These are phyloP conservation scores for Pseudisothecium myosuroides DNA, from an alignment of 225 moss, liverwort and hornwort species.

Conservation along the genomic window DNA sequence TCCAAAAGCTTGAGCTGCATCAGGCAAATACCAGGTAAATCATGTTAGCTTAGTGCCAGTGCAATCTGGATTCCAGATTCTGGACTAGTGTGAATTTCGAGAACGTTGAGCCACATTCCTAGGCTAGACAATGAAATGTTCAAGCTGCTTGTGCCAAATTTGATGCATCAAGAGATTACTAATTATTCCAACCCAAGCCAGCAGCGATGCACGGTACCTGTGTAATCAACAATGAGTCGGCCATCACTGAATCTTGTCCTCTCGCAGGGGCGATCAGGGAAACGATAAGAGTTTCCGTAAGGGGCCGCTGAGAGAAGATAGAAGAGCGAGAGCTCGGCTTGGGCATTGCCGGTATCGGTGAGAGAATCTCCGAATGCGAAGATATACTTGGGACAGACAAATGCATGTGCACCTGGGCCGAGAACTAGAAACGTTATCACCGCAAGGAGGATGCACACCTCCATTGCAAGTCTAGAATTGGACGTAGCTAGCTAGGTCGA, in stretches of 20 bases:
- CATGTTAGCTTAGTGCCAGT: neutral
- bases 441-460: neutral
- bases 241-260: slow-evolving; percentile 25
- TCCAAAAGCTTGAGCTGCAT: slow-evolving; percentile 29
- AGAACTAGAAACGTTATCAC: neutral
- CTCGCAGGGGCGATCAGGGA: slow-evolving; percentile 21
- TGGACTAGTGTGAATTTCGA: neutral
- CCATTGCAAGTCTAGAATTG: neutral
- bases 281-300: slow-evolving; percentile 11
- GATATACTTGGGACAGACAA: slow-evolving; percentile 6
- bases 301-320: neutral
- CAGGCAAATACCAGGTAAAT: neutral
- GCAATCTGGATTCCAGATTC: neutral
- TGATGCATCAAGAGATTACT: neutral
- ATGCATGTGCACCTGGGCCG: neutral
- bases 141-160: neutral
- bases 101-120: neutral
- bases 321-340: neutral
- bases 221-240: slow-evolving; percentile 18
- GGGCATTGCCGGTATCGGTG: slow-evolving; percentile 22
- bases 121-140: neutral
- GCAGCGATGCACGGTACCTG: neutral
- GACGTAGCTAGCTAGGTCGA: neutral
- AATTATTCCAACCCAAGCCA: too few species aligned
- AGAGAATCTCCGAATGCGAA: slow-evolving; percentile 27